A percentile compares a stretch with the other conserved stretches of the same genome.
Evolutionary conservation across 306 rosid genomes (phyloP).

Genomic region (Vigna radiata): DNA sequence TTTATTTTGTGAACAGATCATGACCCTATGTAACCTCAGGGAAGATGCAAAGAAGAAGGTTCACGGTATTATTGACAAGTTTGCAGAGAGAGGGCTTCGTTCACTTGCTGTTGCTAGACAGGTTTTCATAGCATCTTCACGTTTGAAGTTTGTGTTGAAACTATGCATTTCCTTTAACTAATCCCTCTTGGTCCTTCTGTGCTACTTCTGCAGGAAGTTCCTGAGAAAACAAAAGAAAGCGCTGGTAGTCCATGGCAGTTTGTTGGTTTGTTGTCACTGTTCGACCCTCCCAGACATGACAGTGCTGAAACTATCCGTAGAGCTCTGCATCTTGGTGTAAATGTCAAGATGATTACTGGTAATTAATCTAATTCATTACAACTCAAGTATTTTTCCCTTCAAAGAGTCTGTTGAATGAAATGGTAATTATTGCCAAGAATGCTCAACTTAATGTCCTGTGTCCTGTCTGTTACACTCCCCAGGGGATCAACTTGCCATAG

Average conservation of each 20-base stretch:
- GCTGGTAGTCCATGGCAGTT: slow-evolving; percentile 90
- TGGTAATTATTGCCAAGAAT: slow-evolving; percentile 17
- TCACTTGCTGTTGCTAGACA: slow-evolving; percentile 95
- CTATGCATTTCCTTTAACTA: slow-evolving; percentile 15
- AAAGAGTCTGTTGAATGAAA: not conserved
- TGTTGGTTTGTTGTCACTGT: slow-evolving; percentile 89
- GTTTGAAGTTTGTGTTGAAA: slow-evolving; percentile 5
- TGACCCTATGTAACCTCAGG: slow-evolving; percentile 78
- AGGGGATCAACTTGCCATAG: slow-evolving; percentile 99
- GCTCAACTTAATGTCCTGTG: slow-evolving; percentile 21
- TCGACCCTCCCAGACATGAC: slow-evolving; percentile 97
- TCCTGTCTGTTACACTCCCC: slow-evolving; percentile 19
- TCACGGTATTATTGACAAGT: slow-evolving; percentile 78
- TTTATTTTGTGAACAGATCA: slow-evolving; percentile 60
- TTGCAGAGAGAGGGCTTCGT: slow-evolving; percentile 97
- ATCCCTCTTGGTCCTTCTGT: not conserved
- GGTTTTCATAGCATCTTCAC: slow-evolving; percentile 54
- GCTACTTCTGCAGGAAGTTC: slow-evolving; percentile 74
- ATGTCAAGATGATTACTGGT: slow-evolving; percentile 99
- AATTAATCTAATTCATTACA: slow-evolving; percentile 30
- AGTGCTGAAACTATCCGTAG: slow-evolving; percentile 97
- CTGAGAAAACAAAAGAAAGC: slow-evolving; percentile 79
- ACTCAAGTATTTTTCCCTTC: not conserved
- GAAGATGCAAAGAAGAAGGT: slow-evolving; percentile 84
- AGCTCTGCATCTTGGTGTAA: slow-evolving; percentile 97